Evolutionary conservation across 179 eudicot genomes (phyloP), one percentile per base, ranked within the genome.

Genomic region (Corrigiola litoralis): DNA sequence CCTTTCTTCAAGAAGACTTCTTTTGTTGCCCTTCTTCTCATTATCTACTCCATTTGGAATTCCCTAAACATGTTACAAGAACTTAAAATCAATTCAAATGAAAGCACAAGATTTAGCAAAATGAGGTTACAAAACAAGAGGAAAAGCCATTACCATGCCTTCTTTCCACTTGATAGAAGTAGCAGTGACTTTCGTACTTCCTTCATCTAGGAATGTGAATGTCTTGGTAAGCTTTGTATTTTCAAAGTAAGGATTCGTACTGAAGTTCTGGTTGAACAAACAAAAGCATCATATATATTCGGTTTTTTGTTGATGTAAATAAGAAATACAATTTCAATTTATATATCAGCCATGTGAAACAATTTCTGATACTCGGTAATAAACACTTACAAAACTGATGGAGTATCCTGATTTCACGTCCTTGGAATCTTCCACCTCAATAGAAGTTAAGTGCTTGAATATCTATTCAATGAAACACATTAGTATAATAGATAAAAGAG

Each of bases 331-430:
- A 4, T 1, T 13, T 11, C 6, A 21, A 60, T n/a, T 37, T 48
- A 53, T 48, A 33, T 1, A 73, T 28, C n/a, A n/a, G 16, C 21
- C 38, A 33, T 4, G 16, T 21, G 13, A 42, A 2, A 44, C 40
- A 41, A 24, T 41, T 27, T 37, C 8, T 8, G 36, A 52, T 13
- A n/a, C 37, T 11, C 31, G 25, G 57, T 29, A n/a, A 0, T 4
- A 2, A 49, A 64, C 6, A 86, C 99, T 87, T 75, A 95, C 99
- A 82, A 95, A 85, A 38, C 88, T 77, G 18, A 95, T 91, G 31
- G 99, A 77, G 79, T 86, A 95, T 50, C 97, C 99, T 0, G 97
- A 91, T 74, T 95, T 91, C 58, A 95, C 87, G 71, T 91, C 99
- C 61, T 87, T 88, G 23, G 75, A 83, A 68, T 95, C 97, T 71